Evolutionary conservation across 2,329 filamentous ascomycete species (phyloP).

Genomic region (Arthrobotrys entomopaga): DNA sequence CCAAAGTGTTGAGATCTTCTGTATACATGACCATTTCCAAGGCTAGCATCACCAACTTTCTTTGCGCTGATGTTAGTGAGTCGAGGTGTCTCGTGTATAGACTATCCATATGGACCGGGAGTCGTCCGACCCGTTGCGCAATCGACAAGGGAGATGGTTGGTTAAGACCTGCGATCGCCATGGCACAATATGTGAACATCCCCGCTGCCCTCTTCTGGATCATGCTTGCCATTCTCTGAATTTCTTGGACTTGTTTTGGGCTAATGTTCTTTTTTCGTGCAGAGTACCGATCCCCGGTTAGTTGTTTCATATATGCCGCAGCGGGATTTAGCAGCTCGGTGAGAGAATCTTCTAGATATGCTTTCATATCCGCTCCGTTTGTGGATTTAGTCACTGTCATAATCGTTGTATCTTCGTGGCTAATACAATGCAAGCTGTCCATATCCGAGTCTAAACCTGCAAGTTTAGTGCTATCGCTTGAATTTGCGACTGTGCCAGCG

Average conservation of each 20-base stretch:
- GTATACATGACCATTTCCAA: constrained; percentile 17
- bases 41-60: constrained; percentile 33
- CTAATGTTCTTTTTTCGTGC: neutral
- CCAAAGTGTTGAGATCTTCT: constrained; percentile 14
- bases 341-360: constrained; percentile 31
- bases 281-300: neutral
- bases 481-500: too few relatives aligned
- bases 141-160: constrained; percentile 32
- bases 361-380: constrained; percentile 42
- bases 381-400: constrained; percentile 39
- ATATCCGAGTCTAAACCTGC: neutral
- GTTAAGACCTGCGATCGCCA: constrained; percentile 32
- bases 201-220: constrained; percentile 26
- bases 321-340: constrained; percentile 23
- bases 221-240: constrained; percentile 27
- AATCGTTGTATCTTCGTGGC: constrained; percentile 25
- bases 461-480: neutral
- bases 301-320: neutral
- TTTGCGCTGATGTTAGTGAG: constrained; percentile 24
- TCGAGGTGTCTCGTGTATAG: constrained; percentile 28
- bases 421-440: constrained; percentile 4
- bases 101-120: constrained; percentile 31
- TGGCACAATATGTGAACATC: constrained; percentile 40
- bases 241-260: constrained; percentile 23
- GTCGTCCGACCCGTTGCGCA: constrained; percentile 8